Percentiles rank a stretch among this genome's conserved stretches.
These are phyloP conservation scores for Echria macrotheca DNA, from an alignment of 495 filamentous ascomycete species.

Conservation along the genomic window DNA sequence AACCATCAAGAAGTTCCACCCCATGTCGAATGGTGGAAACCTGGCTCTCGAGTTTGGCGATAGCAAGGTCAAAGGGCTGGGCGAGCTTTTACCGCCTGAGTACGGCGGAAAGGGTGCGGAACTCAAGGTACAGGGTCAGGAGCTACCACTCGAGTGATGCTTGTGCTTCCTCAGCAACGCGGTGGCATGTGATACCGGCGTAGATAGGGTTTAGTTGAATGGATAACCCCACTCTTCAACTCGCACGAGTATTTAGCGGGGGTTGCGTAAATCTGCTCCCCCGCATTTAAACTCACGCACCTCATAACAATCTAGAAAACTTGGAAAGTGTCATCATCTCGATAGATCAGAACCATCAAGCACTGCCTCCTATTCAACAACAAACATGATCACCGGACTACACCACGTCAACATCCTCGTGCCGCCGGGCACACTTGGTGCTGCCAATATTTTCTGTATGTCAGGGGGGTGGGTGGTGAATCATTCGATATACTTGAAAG, in stretches of 20 bases:
- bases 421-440: slow-evolving; percentile 45
- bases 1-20: slow-evolving; percentile 80
- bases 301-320: too few relatives aligned
- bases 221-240: too few relatives aligned
- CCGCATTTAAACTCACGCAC: too few relatives aligned
- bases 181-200: too few relatives aligned
- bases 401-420: slow-evolving; percentile 59
- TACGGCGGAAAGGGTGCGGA: slow-evolving; percentile 68
- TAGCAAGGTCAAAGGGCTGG: slow-evolving; percentile 43
- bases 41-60: slow-evolving; percentile 57
- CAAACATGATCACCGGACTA: slow-evolving; percentile 51
- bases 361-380: background rate
- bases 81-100: slow-evolving; percentile 56
- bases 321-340: too few relatives aligned
- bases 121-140: slow-evolving; percentile 34
- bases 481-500: too few relatives aligned
- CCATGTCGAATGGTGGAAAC: slow-evolving; percentile 68
- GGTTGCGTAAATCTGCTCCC: too few relatives aligned
- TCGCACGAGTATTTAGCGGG: too few relatives aligned
- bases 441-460: slow-evolving; percentile 53
- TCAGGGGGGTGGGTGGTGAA: too few relatives aligned
- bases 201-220: too few relatives aligned
- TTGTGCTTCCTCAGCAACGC: background rate
- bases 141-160: slow-evolving; percentile 18
- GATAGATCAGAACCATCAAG: too few relatives aligned